Percentiles rank a stretch among this genome's conserved stretches.
Conservation (phyloP, 768 basidiomycete genomes). For the Mycena latifolia region DNA sequence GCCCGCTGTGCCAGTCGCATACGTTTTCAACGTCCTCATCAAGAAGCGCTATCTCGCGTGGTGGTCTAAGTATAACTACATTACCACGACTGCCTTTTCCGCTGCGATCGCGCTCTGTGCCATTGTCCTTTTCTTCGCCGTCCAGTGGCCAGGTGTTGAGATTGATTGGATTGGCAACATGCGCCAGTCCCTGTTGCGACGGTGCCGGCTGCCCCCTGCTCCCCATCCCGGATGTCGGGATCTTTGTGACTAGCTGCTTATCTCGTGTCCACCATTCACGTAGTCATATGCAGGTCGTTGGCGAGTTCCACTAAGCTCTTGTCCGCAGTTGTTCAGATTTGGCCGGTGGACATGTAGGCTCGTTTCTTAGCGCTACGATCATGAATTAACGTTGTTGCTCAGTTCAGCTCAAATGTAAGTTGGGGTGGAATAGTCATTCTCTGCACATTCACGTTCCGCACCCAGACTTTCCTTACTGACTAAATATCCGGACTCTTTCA, state of each 20-base stretch:
- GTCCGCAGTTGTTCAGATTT: too few species aligned
- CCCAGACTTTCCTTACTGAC: too few species aligned
- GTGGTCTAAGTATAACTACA: constrained; percentile 42
- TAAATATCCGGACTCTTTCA: too few species aligned
- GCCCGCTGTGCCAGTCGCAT: constrained; percentile 41
- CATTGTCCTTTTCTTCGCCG: constrained; percentile 52
- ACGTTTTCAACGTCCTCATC: constrained; percentile 42
- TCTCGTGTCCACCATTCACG: too few species aligned
- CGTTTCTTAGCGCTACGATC: too few species aligned
- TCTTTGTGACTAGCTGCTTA: constrained; percentile 25
- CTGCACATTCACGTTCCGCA: too few species aligned
- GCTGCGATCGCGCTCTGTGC: constrained; percentile 50
- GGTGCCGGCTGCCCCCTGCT: constrained; percentile 34
- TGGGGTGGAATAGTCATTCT: too few species aligned
- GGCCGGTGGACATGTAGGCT: too few species aligned
- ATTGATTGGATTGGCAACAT: constrained; percentile 49
- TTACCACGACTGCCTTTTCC: constrained; percentile 47
- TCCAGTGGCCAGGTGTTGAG: constrained; percentile 40
- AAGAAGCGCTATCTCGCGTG: constrained; percentile 41
- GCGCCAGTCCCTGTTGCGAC: constrained; percentile 37
- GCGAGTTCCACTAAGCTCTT: too few species aligned
- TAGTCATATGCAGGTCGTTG: too few species aligned
- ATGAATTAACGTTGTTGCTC: too few species aligned
- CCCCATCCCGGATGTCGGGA: constrained; percentile 33
- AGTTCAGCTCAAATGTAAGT: too few species aligned